Percentiles rank a stretch among this genome's conserved stretches.
These are phyloP conservation scores for Venturia carpophila DNA, from an alignment of 2,329 filamentous ascomycete species.

Conservation along the genomic window DNA sequence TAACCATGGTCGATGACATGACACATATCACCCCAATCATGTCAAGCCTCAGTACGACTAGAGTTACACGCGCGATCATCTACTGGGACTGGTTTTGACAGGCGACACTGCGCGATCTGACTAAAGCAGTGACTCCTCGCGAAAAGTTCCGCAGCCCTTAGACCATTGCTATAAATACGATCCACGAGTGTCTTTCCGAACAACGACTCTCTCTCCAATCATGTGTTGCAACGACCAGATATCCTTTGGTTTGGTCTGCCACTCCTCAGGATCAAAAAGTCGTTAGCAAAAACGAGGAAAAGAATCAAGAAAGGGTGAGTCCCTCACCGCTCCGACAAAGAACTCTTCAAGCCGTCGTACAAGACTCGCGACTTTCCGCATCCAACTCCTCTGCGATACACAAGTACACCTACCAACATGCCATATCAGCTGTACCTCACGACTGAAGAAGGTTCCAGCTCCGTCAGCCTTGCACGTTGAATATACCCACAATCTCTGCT, in stretches of 20 bases:
- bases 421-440: neutral
- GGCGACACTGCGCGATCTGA: neutral
- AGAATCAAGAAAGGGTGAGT: neutral
- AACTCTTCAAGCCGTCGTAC: neutral
- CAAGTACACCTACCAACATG: neutral
- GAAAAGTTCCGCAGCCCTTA: constrained; percentile 1
- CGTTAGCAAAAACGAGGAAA: too few relatives aligned
- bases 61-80: neutral
- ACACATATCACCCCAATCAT: neutral
- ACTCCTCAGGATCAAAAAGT: neutral
- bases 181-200: neutral
- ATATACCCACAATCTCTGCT: neutral
- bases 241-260: neutral
- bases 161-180: neutral
- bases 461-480: neutral
- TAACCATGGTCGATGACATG: neutral
- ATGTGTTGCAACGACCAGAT: neutral
- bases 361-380: neutral
- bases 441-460: constrained; percentile 8
- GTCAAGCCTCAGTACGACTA: constrained; percentile 1
- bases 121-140: constrained; percentile 7
- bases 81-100: constrained; percentile 12
- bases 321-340: constrained; percentile 1
- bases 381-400: neutral
- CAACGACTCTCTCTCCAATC: neutral